Conservation (phyloP, 2,329 filamentous ascomycete species). For the Pseudocercospora musae region DNA sequence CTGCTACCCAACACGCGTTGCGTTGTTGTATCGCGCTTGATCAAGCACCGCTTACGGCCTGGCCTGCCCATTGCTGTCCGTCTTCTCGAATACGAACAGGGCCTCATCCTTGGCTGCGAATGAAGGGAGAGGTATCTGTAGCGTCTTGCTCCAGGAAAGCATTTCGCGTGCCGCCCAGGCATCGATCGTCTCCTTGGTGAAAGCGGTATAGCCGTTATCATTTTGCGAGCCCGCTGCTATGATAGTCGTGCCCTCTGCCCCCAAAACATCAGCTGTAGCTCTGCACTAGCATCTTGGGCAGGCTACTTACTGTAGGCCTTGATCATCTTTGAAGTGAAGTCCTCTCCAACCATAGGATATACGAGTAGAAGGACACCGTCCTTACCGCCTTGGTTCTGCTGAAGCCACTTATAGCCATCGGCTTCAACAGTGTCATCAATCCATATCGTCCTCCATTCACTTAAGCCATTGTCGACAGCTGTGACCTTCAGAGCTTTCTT, state of each 20-base stretch:
- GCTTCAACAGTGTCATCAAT: constrained; percentile 61
- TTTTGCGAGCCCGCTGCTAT: constrained; percentile 75
- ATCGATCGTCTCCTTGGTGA: constrained; percentile 61
- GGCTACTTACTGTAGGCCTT: constrained; percentile 51
- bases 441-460: constrained; percentile 67
- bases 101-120: constrained; percentile 77
- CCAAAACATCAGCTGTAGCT: not conserved
- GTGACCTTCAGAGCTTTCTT: constrained; percentile 43
- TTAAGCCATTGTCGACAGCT: constrained; percentile 66
- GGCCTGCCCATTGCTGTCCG: not conserved
- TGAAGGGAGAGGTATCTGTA: constrained; percentile 66
- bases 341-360: constrained; percentile 66
- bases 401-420: constrained; percentile 61
- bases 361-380: constrained; percentile 65
- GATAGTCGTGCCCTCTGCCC: constrained; percentile 54
- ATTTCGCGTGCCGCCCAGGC: constrained; percentile 62
- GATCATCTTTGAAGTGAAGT: constrained; percentile 63
- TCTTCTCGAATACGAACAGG: constrained; percentile 59
- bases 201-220: constrained; percentile 69
- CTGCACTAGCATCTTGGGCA: constrained; percentile 14
- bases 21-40: not conserved
- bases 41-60: not conserved
- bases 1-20: not conserved
- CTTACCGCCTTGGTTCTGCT: constrained; percentile 47
- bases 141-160: constrained; percentile 55